These are phyloP conservation scores for Capsella bursapastoris DNA, from an alignment of 345 rosid species.

Conservation along the genomic window DNA sequence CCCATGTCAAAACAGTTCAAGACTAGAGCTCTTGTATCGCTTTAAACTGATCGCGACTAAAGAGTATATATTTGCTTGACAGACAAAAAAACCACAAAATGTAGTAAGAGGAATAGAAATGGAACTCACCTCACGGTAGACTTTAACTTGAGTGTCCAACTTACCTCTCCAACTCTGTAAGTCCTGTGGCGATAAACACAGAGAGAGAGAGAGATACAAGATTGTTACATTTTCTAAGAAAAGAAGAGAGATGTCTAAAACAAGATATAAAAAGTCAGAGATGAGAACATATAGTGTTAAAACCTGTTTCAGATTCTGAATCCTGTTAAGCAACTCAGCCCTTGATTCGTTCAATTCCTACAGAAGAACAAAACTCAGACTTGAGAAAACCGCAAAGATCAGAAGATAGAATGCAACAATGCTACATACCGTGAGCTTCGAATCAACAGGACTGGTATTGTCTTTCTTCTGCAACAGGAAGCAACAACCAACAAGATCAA, in stretches of 20 bases:
- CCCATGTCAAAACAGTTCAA: neutral
- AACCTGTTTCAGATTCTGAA: constrained; percentile 88
- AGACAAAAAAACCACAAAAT: neutral
- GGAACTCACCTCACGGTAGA: constrained; percentile 73
- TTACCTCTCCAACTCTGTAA: constrained; percentile 94
- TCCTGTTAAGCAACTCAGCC: constrained; percentile 74
- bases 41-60: neutral
- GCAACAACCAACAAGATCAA: constrained; percentile 15
- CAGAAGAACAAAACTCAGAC: constrained; percentile 5
- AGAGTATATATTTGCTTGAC: neutral
- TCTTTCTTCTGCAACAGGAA: constrained; percentile 70
- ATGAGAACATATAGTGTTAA: neutral
- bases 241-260: constrained; percentile 14
- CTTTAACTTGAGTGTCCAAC: constrained; percentile 85
- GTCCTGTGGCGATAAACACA: constrained; percentile 56
- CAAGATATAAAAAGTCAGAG: neutral
- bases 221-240: no score
- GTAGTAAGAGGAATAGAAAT: neutral
- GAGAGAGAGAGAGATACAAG: constrained; percentile 3
- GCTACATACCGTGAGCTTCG: constrained; percentile 63
- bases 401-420: neutral
- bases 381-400: neutral
- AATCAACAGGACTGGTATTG: constrained; percentile 59
- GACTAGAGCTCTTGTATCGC: neutral
- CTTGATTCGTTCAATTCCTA: constrained; percentile 92